Conservation (phyloP, 208 protist species). For the Lotmaria passim region DNA sequence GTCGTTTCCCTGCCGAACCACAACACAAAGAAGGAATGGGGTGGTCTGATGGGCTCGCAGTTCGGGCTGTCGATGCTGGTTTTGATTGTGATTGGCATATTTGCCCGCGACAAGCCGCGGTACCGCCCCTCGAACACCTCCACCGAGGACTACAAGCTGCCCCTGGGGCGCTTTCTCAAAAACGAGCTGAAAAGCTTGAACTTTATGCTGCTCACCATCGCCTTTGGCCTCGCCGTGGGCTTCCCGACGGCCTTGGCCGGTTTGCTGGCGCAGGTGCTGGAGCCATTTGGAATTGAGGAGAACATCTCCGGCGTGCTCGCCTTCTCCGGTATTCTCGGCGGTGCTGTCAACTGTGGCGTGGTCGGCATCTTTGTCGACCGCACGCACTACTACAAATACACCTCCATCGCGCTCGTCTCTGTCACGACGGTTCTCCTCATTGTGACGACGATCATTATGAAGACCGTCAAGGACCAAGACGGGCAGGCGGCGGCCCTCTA, state of each 20-base stretch:
- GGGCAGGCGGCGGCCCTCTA: constrained; percentile 25
- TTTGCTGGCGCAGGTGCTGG: constrained; percentile 50
- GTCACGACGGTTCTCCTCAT: constrained; percentile 28
- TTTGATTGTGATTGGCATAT: constrained; percentile 18
- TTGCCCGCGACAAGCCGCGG: constrained; percentile 36
- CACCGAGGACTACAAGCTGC: constrained; percentile 21
- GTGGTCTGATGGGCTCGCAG: constrained; percentile 38
- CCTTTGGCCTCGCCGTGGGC: constrained; percentile 50
- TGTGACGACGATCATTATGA: constrained; percentile 18
- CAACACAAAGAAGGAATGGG: constrained; percentile 28
- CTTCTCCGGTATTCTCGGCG: constrained; percentile 52
- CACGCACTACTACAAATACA: constrained; percentile 42
- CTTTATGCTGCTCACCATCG: constrained; percentile 37
- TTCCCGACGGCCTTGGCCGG: constrained; percentile 43
- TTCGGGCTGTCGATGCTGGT: constrained; percentile 35
- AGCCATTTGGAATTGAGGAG: constrained; percentile 52
- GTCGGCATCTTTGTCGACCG: constrained; percentile 42
- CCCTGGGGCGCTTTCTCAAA: constrained; percentile 31
- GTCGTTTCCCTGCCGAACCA: constrained; percentile 45
- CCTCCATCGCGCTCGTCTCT: constrained; percentile 21
- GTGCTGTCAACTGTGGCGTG: constrained; percentile 38
- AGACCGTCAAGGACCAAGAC: not conserved
- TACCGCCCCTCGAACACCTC: constrained; percentile 41
- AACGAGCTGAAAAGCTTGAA: constrained; percentile 32
- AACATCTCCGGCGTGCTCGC: constrained; percentile 42